These are phyloP conservation scores for Santalum album DNA, from an alignment of 164 flowering plant genomes.

Conservation along the genomic window DNA sequence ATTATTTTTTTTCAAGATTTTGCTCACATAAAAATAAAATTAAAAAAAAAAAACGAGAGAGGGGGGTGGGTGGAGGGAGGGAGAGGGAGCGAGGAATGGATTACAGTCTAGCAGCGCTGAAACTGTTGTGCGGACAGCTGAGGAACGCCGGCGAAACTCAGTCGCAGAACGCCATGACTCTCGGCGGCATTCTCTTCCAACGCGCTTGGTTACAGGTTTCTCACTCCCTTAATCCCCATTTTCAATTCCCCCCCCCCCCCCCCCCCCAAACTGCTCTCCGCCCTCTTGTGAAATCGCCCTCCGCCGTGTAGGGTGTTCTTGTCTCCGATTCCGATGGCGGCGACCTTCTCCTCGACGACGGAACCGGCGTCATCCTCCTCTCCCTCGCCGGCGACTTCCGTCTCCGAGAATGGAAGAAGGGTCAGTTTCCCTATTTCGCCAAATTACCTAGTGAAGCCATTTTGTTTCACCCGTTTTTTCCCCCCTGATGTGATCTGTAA, in stretches of 20 bases:
- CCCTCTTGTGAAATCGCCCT: neutral
- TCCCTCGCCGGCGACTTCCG: constrained; percentile 39
- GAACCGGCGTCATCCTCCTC: constrained; percentile 55
- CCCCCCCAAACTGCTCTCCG: neutral
- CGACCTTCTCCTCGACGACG: constrained; percentile 59
- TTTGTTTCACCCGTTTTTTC: no score
- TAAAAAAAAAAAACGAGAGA: no score
- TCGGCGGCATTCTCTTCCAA: constrained; percentile 75
- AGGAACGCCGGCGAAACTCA: constrained; percentile 34
- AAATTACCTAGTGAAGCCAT: no score
- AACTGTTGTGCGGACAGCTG: constrained; percentile 57
- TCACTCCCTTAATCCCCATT: neutral
- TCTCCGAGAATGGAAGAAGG: constrained; percentile 48
- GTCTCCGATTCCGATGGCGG: constrained; percentile 30
- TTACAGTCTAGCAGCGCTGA: constrained; percentile 72
- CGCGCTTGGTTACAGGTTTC: constrained; percentile 84
- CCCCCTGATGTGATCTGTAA: no score
- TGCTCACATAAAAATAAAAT: no score
- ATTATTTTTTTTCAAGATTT: no score
- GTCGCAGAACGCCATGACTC: constrained; percentile 37
- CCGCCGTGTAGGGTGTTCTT: constrained; percentile 51
- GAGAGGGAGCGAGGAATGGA: constrained; percentile 39
- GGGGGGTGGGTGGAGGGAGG: no score
- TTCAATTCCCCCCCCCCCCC: neutral
- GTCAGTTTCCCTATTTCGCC: constrained; percentile 19